Conservation (phyloP, 2,329 filamentous ascomycete species). For the Cladosporium colombiae region DNA sequence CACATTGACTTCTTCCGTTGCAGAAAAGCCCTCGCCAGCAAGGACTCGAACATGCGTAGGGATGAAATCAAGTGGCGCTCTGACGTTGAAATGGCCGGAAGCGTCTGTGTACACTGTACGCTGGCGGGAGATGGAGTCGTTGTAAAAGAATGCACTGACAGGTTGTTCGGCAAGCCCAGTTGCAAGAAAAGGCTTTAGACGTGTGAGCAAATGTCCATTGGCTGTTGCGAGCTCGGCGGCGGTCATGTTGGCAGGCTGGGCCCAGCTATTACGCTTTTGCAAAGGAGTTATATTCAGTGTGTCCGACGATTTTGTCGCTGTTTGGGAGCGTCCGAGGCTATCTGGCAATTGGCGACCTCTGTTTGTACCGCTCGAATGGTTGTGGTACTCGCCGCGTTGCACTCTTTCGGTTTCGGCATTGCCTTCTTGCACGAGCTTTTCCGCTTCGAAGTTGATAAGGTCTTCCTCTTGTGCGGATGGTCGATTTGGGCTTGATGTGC, state of each 20-base stretch:
- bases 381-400: slow-evolving; percentile 72
- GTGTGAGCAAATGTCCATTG: slow-evolving; percentile 83
- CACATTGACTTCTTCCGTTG: slow-evolving; percentile 73
- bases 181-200: slow-evolving; percentile 86
- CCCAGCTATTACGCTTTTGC: slow-evolving; percentile 53
- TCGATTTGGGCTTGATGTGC: slow-evolving; percentile 43
- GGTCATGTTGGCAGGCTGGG: slow-evolving; percentile 63
- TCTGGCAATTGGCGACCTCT: slow-evolving; percentile 1
- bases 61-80: slow-evolving; percentile 82
- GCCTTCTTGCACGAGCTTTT: slow-evolving; percentile 72
- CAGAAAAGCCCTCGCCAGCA: slow-evolving; percentile 81
- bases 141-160: slow-evolving; percentile 94
- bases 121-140: slow-evolving; percentile 78
- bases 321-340: not conserved
- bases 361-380: slow-evolving; percentile 41
- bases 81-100: slow-evolving; percentile 80
- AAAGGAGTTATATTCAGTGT: slow-evolving; percentile 39
- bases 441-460: slow-evolving; percentile 72
- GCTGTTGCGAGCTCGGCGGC: slow-evolving; percentile 75
- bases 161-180: slow-evolving; percentile 75
- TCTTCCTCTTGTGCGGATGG: slow-evolving; percentile 60
- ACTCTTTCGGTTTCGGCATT: slow-evolving; percentile 70
- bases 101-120: slow-evolving; percentile 83
- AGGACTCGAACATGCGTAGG: slow-evolving; percentile 87
- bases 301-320: slow-evolving; percentile 27